These are phyloP conservation scores for Rhizopogon rudus DNA, from an alignment of 768 basidiomycete species.

Conservation along the genomic window DNA sequence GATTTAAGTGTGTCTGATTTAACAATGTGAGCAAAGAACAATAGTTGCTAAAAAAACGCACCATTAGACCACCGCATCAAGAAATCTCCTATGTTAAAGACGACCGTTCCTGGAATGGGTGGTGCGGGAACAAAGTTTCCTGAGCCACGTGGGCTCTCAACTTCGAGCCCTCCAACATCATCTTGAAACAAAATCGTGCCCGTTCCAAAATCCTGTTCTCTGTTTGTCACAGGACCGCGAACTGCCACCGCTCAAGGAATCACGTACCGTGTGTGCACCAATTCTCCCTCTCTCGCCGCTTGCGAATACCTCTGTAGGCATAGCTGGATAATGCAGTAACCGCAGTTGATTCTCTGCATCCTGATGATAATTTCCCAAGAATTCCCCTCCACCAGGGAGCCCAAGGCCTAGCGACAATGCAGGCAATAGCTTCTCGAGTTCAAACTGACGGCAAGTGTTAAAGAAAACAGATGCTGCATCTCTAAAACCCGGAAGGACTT, in stretches of 20 bases:
- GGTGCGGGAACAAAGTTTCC: slow-evolving; percentile 39
- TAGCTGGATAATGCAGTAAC: slow-evolving; percentile 50
- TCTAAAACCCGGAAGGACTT: slow-evolving; percentile 47
- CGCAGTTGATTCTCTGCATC: slow-evolving; percentile 49
- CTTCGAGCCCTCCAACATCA: slow-evolving; percentile 55
- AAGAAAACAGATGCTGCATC: slow-evolving; percentile 49
- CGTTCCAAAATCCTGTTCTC: slow-evolving; percentile 43
- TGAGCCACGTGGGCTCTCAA: slow-evolving; percentile 47
- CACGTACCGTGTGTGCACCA: slow-evolving; percentile 26
- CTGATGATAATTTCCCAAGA: slow-evolving; percentile 39
- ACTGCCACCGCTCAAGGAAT: neutral
- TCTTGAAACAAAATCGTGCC: slow-evolving; percentile 61
- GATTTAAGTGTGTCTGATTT: slow-evolving; percentile 23
- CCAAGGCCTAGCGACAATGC: slow-evolving; percentile 45
- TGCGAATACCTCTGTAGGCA: slow-evolving; percentile 19
- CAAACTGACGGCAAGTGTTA: slow-evolving; percentile 34
- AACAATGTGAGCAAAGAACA: neutral
- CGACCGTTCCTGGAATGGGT: slow-evolving; percentile 39
- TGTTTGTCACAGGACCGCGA: neutral
- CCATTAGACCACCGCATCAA: slow-evolving; percentile 41
- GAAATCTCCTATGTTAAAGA: slow-evolving; percentile 50
- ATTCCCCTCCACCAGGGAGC: slow-evolving; percentile 33
- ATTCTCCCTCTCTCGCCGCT: slow-evolving; percentile 28
- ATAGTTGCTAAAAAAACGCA: neutral
- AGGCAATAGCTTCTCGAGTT: slow-evolving; percentile 32